Base-by-base conservation (phyloP, 768 basidiomycete species). In the Rhodotorula diobovata region DNA sequence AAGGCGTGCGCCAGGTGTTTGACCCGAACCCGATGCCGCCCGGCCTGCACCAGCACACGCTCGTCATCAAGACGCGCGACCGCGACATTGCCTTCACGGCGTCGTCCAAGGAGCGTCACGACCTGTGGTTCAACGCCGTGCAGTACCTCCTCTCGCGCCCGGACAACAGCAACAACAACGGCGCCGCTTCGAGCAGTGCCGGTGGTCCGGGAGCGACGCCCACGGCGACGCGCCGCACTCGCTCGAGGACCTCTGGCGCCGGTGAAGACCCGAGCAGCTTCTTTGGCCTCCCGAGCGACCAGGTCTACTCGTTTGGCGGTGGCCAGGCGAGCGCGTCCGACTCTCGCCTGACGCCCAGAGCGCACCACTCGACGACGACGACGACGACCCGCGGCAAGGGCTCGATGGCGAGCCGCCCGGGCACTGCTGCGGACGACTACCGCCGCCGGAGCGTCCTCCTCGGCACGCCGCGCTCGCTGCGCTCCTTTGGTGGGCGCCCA, bases 11-110 rank as follows among this genome's bases (percentile, higher is more conserved):
- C 55, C 87, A 89, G 7, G 90, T 96, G n/a, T 84, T 94, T 67
- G 95, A 97, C 79, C 88, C 91, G 48, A 97, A 97, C 80, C 90
- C 91, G n/a, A 87, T 90, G 86, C 95, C 94, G 16, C 91, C 93
- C 62, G 95, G 93, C 37, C 82, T 98, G 72, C 87, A 90, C 81
- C 90, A 91, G 78, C 91, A 96, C 81, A 95, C 91, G 72, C 89
- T 99, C 35, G 84, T 99, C 54, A 88, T 99, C 67, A 88, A 91
- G 34, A 96, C 94, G 0, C 90, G 92, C 20, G 90, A 93, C 72
- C 85, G 95, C 68, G 96, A 99, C 81, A 96, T 98, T 87, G 95
- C 96, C 83, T 89, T 99, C 78, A 98, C 96, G n/a, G 93, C 93
- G 12, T 89, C 90, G 4, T 94, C 89, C 15, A 90, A 91, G 79